Conservation (phyloP, 768 basidiomycete genomes). For the Steccherinum ochraceum region DNA sequence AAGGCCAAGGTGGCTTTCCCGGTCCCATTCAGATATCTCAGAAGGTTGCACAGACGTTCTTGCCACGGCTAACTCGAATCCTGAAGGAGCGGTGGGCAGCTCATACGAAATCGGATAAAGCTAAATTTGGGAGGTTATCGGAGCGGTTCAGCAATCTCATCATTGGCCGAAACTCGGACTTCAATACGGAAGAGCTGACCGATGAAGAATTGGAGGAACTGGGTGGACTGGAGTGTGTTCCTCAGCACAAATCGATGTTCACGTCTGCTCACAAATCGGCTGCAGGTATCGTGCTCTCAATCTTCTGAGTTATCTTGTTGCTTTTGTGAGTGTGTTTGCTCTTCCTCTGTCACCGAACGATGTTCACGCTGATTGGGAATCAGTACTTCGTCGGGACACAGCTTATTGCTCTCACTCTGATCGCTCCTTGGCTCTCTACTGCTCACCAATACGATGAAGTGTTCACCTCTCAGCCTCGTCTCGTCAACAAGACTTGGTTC, state of each 20-base stretch:
- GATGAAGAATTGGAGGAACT: slow-evolving; percentile 66
- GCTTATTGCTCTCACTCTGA: slow-evolving; percentile 46
- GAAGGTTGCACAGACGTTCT: not conserved
- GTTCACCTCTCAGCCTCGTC: slow-evolving; percentile 40
- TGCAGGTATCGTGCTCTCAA: slow-evolving; percentile 40
- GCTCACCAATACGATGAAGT: slow-evolving; percentile 42
- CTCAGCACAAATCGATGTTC: not conserved
- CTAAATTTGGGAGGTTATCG: slow-evolving; percentile 24
- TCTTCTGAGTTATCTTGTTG: slow-evolving; percentile 43
- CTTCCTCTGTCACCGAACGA: too few relatives aligned
- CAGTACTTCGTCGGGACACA: slow-evolving; percentile 65
- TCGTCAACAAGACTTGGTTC: slow-evolving; percentile 53
- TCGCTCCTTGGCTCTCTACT: slow-evolving; percentile 53
- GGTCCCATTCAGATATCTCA: slow-evolving; percentile 26
- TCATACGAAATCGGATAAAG: not conserved
- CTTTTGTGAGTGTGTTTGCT: slow-evolving; percentile 31
- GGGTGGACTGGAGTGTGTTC: slow-evolving; percentile 65
- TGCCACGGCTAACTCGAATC: too few relatives aligned
- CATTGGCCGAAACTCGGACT: slow-evolving; percentile 56
- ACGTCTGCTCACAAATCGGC: not conserved
- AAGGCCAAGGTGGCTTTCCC: slow-evolving; percentile 42
- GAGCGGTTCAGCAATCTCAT: slow-evolving; percentile 32
- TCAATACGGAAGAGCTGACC: slow-evolving; percentile 46
- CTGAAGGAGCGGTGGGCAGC: slow-evolving; percentile 27
- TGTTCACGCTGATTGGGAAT: slow-evolving; percentile 6